Percentiles rank a stretch among this genome's conserved stretches.
phyloP scores from a whole-genome alignment of 345 rosid genomes.

The Triadica sebifera region DNA sequence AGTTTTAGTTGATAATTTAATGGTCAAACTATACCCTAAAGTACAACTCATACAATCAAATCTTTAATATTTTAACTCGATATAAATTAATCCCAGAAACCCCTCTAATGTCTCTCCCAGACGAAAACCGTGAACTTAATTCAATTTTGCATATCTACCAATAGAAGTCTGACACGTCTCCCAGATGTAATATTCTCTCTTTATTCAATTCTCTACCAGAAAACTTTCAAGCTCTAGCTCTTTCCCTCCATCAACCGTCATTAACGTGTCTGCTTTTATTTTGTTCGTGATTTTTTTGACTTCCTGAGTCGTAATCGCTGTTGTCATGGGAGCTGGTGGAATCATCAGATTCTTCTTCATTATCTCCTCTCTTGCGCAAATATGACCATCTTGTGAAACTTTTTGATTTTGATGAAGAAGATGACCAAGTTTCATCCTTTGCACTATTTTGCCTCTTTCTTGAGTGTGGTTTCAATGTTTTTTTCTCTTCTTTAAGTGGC shows the following conservation, averaged over 20 bases:
- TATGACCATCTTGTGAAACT: slow-evolving; percentile 76
- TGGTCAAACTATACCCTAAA: too few relatives aligned
- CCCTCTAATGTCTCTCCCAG: too few relatives aligned
- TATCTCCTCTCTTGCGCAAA: slow-evolving; percentile 53
- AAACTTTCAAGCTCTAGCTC: slow-evolving; percentile 73
- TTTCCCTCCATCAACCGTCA: slow-evolving; percentile 65
- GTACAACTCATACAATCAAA: too few relatives aligned
- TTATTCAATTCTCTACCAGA: too few relatives aligned
- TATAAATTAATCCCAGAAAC: too few relatives aligned
- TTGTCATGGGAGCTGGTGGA: slow-evolving; percentile 39
- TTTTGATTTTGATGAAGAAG: slow-evolving; percentile 70
- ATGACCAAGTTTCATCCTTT: slow-evolving; percentile 50
- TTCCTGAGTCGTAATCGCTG: slow-evolving; percentile 31
- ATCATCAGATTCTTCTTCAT: slow-evolving; percentile 52
- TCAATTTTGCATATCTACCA: too few relatives aligned
- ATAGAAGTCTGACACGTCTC: too few relatives aligned
- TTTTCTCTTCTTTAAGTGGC: slow-evolving; percentile 30
- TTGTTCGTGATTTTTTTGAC: slow-evolving; percentile 33
- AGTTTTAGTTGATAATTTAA: too few relatives aligned
- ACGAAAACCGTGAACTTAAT: too few relatives aligned
- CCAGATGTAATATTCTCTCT: too few relatives aligned
- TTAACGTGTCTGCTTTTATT: slow-evolving; percentile 61
- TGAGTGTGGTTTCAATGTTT: slow-evolving; percentile 31
- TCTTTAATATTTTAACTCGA: too few relatives aligned
- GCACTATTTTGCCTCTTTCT: slow-evolving; percentile 43